Conservation (phyloP, 1,139 yeast genomes). For the Zygoascus hellenicus region DNA sequence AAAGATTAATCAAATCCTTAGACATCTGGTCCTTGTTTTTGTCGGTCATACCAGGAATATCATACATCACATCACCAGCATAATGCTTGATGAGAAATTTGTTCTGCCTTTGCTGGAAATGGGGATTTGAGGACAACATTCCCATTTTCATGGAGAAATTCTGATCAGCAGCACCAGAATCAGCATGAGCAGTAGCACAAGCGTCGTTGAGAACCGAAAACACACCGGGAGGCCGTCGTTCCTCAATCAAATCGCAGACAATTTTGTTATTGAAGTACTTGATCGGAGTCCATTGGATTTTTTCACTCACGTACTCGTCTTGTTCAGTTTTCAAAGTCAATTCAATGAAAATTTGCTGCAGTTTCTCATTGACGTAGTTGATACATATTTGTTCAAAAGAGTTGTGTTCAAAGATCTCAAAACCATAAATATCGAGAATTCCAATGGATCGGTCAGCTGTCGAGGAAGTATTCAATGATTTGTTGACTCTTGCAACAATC, state of each 20-base stretch:
- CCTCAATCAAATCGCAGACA: slow-evolving; percentile 95
- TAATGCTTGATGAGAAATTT: slow-evolving; percentile 92
- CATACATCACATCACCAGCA: slow-evolving; percentile 97
- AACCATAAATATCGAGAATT: slow-evolving; percentile 95
- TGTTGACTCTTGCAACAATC: slow-evolving; percentile 93
- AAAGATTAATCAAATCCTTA: slow-evolving; percentile 76
- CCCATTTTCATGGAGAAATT: slow-evolving; percentile 90
- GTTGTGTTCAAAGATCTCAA: slow-evolving; percentile 94
- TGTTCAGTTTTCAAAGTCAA: slow-evolving; percentile 94
- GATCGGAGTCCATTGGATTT: slow-evolving; percentile 96
- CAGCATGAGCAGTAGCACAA: slow-evolving; percentile 98
- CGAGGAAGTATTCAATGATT: slow-evolving; percentile 51
- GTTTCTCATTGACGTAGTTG: slow-evolving; percentile 93
- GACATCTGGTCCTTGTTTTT: slow-evolving; percentile 93
- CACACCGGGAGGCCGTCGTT: slow-evolving; percentile 91
- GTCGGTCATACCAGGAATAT: slow-evolving; percentile 87
- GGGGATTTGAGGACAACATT: slow-evolving; percentile 74
- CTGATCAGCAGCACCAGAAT: slow-evolving; percentile 93
- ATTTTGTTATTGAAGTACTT: slow-evolving; percentile 93
- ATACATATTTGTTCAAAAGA: slow-evolving; percentile 96
- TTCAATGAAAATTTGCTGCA: slow-evolving; percentile 95
- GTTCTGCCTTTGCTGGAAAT: slow-evolving; percentile 82
- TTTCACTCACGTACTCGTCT: slow-evolving; percentile 93
- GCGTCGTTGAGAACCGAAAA: slow-evolving; percentile 97
- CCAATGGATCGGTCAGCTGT: slow-evolving; percentile 67